These are phyloP conservation scores for Aspergillaceae sp. DNA, from an alignment of 2,329 filamentous ascomycete genomes.

Conservation along the genomic window DNA sequence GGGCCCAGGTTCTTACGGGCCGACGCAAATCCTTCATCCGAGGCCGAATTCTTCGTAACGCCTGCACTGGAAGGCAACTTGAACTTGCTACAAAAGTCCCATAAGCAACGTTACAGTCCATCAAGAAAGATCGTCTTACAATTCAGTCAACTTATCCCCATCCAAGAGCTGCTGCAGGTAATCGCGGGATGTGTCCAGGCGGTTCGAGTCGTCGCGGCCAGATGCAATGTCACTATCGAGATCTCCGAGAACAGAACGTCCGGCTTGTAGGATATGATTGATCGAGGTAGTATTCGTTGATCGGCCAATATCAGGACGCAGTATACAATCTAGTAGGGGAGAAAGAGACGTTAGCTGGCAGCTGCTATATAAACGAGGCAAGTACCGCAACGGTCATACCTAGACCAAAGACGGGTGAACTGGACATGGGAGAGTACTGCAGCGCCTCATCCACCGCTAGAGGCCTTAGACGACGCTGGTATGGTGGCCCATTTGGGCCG, in stretches of 20 bases:
- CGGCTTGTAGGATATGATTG: constrained; percentile 43
- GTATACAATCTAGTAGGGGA: constrained; percentile 30
- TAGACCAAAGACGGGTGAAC: constrained; percentile 38
- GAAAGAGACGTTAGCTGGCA: background rate
- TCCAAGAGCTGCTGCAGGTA: constrained; percentile 68
- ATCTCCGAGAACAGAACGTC: constrained; percentile 50
- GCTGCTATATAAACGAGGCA: background rate
- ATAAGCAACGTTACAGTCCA: constrained; percentile 6
- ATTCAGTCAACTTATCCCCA: constrained; percentile 50
- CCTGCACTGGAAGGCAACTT: constrained; percentile 27
- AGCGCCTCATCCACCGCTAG: constrained; percentile 41
- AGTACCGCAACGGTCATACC: constrained; percentile 20
- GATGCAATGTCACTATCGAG: constrained; percentile 63
- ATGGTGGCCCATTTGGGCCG: constrained; percentile 17
- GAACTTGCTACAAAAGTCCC: constrained; percentile 30
- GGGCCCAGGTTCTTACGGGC: constrained; percentile 35
- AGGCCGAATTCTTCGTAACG: constrained; percentile 11
- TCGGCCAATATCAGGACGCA: constrained; percentile 35
- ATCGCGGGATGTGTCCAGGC: constrained; percentile 61
- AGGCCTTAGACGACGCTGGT: constrained; percentile 25
- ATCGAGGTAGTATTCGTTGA: constrained; percentile 33
- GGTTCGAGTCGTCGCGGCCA: constrained; percentile 49
- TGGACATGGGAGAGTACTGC: constrained; percentile 44
- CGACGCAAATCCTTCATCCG: constrained; percentile 14
- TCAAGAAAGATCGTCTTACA: constrained; percentile 22